Evolutionary conservation across 352 stramenopile genomes (phyloP).

Genomic region (Globisporangium radiosum): DNA sequence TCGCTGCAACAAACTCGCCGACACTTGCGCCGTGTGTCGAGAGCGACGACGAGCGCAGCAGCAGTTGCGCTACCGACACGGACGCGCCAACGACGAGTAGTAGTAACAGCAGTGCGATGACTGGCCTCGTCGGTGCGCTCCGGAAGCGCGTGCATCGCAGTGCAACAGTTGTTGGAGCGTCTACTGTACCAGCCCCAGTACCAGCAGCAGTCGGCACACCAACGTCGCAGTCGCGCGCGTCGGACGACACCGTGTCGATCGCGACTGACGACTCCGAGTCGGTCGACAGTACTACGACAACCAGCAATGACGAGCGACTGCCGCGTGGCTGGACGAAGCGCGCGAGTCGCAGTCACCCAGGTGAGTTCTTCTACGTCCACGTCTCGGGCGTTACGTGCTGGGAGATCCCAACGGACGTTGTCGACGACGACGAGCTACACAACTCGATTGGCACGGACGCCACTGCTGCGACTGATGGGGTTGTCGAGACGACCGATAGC

Average conservation of each 20-base stretch:
- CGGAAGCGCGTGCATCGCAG: conserved; percentile 27
- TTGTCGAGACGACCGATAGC: background rate
- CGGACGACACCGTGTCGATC: conserved; percentile 40
- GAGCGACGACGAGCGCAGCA: background rate
- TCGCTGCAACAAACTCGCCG: conserved; percentile 1
- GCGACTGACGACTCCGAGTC: conserved; percentile 28
- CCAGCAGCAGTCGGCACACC: too few relatives aligned
- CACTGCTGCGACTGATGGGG: conserved; percentile 9
- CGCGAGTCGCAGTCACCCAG: conserved; percentile 55
- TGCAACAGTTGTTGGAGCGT: background rate
- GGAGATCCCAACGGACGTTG: conserved; percentile 41
- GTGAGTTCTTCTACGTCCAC: conserved; percentile 66
- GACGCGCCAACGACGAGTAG: background rate
- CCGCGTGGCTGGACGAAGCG: conserved; percentile 53
- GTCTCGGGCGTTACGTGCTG: conserved; percentile 55
- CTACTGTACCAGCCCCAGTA: conserved; percentile 1
- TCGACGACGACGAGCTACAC: conserved; percentile 4
- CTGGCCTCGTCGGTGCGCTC: conserved; percentile 17
- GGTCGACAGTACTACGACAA: conserved; percentile 12
- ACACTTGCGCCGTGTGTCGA: conserved; percentile 8
- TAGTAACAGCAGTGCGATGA: conserved; percentile 8
- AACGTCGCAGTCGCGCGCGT: conserved; percentile 21
- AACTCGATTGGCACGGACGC: conserved; percentile 1
- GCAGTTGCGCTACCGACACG: background rate
- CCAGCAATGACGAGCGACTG: conserved; percentile 12